Evolutionary conservation across 371 early-diverging fungal genomes (phyloP).

Genomic region (Blastocladiella emersonii): DNA sequence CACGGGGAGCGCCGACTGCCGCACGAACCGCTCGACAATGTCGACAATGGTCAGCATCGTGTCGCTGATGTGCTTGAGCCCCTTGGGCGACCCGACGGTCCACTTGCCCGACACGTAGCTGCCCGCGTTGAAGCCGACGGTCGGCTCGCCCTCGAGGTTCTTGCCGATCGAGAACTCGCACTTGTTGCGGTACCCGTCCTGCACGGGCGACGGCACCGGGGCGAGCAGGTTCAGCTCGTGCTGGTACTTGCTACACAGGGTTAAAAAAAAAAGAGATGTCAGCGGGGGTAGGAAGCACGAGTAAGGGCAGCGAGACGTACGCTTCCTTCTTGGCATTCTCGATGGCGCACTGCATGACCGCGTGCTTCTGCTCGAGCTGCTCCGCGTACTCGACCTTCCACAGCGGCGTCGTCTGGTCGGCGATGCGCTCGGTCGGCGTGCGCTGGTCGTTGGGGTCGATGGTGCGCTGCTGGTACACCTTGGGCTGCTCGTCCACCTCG

Average conservation of each 20-base stretch:
- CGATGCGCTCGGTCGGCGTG: slow-evolving; percentile 1
- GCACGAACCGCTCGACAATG: background rate
- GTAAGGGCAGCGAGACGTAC: background rate
- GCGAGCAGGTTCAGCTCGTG: slow-evolving; percentile 8
- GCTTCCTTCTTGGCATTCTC: slow-evolving; percentile 13
- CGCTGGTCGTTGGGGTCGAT: background rate
- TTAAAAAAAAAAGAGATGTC: too few species aligned
- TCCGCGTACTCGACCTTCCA: slow-evolving; percentile 21
- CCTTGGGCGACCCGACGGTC: slow-evolving; percentile 16
- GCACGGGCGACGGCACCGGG: slow-evolving; percentile 44
- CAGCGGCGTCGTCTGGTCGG: slow-evolving; percentile 3
- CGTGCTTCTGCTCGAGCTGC: slow-evolving; percentile 22
- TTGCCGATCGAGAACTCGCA: slow-evolving; percentile 68
- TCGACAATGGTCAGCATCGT: background rate
- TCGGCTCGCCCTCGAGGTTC: slow-evolving; percentile 33
- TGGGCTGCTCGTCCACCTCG: background rate
- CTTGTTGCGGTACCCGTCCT: slow-evolving; percentile 57
- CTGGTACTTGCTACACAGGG: too few species aligned
- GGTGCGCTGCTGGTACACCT: background rate
- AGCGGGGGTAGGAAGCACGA: too few species aligned
- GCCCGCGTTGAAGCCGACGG: slow-evolving; percentile 62
- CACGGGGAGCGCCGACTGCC: background rate
- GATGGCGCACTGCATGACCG: slow-evolving; percentile 11
- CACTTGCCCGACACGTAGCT: slow-evolving; percentile 44
- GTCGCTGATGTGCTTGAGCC: background rate